Base-by-base conservation (phyloP, 371 early-diverging fungal genomes). In the Haplosporangium sp. region DNA sequence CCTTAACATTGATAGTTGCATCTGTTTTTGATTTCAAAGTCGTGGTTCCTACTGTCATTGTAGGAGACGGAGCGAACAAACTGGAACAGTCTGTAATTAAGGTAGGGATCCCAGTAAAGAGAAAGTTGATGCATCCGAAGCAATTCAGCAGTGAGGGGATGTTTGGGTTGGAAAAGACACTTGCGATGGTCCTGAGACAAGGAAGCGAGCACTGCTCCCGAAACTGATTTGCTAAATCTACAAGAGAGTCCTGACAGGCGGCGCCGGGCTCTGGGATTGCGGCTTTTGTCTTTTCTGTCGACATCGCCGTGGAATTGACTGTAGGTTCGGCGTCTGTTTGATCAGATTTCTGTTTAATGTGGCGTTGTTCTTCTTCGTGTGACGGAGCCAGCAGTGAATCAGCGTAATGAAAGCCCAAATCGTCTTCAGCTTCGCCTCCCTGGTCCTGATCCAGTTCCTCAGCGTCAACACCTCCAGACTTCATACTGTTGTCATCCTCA, bases 231-330 rank as follows among this genome's bases (percentile, higher is more conserved):
- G 71, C 67, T n/a, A 61, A 71, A 42, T 76, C 67, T 41, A 64
- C 77, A 55, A 76, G 66, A 0, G 71, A 70, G 43, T 76, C 76
- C 53, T 70, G 62, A 29, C 70, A 76, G 18, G 67, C 59, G 7
- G 67, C 67, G 52, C 62, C 67, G 23, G 66, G 41, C 16, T 59
- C 60, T 9, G 60, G 50, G 2, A 52, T 64, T 1, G 59, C 56
- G 5, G 38, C 21, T 3, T 51, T 51, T 1, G 46, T 21, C 14
- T 68, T 11, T 6, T 37, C 40, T 7, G 29, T 18, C 14, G 16
- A 48, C 21, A 11, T 29, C 1, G 38, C 11, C 0, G 21, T 43
- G 1, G 23, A 36, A 18, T 14, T 42, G 38, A 16, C 40, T 13
- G 45, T 5, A 45, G 45, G 13, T n/a, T 55, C 36, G 0, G 20